Percentiles rank a stretch among this genome's conserved stretches.
phyloP scores from a whole-genome alignment of 352 stramenopile genomes.

The Globisporangium recalcitrans region DNA sequence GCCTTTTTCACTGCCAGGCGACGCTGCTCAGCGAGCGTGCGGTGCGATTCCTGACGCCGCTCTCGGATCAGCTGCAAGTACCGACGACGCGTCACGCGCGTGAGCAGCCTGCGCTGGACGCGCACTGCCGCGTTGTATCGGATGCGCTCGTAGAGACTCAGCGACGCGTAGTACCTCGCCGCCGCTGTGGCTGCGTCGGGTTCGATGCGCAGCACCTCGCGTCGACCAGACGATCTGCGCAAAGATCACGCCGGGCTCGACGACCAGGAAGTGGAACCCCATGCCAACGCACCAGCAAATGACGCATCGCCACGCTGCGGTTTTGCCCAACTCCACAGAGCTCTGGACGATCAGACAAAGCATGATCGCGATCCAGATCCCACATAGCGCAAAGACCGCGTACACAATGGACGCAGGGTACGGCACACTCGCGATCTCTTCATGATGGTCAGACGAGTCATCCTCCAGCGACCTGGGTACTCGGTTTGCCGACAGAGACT shows the following conservation, averaged over 20 bases:
- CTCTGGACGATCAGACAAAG: slow-evolving; percentile 36
- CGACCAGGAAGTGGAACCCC: slow-evolving; percentile 36
- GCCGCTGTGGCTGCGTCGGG: slow-evolving; percentile 22
- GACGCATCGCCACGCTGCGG: slow-evolving; percentile 50
- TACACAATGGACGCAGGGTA: slow-evolving; percentile 67
- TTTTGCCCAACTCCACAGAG: slow-evolving; percentile 38
- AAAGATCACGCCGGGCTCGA: slow-evolving; percentile 58
- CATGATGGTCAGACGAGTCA: not conserved
- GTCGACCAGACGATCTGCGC: slow-evolving; percentile 40
- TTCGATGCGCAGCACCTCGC: slow-evolving; percentile 42
- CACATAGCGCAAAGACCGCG: slow-evolving; percentile 40
- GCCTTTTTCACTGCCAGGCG: slow-evolving; percentile 41
- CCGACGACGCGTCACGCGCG: slow-evolving; percentile 39
- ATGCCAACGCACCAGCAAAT: slow-evolving; percentile 42
- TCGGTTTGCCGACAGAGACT: slow-evolving; percentile 10
- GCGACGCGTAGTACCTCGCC: slow-evolving; percentile 35
- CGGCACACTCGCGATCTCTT: slow-evolving; percentile 30
- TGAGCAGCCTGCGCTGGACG: slow-evolving; percentile 59
- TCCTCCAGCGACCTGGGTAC: not conserved
- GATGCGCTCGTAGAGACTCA: slow-evolving; percentile 67
- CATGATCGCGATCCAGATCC: slow-evolving; percentile 39
- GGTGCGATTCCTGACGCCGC: slow-evolving; percentile 39
- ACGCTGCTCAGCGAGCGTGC: slow-evolving; percentile 27
- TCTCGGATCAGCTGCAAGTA: slow-evolving; percentile 47
- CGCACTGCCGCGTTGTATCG: slow-evolving; percentile 59